A percentile compares a stretch with the other conserved stretches of the same genome.
Evolutionary conservation across 352 stramenopile genomes (phyloP).

Genomic region (Blastocystis hominis): DNA sequence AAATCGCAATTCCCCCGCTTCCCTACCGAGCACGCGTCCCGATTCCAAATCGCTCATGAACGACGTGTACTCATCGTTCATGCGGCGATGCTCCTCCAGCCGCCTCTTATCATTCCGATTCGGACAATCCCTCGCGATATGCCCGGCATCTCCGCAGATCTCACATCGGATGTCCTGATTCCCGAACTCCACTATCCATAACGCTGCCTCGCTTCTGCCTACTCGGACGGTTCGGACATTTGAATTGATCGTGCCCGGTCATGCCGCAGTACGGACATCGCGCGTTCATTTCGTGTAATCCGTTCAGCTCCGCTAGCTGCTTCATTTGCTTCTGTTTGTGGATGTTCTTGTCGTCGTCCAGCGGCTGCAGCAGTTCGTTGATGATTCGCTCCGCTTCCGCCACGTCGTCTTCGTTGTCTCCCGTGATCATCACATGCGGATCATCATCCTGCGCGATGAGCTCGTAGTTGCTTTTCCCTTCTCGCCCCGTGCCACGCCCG

Average conservation of each 20-base stretch:
- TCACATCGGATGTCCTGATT: constrained; percentile 72
- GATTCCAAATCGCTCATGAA: constrained; percentile 66
- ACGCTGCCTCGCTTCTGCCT: constrained; percentile 59
- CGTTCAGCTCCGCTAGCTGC: constrained; percentile 96
- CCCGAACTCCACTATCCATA: constrained; percentile 66
- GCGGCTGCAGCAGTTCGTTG: constrained; percentile 76
- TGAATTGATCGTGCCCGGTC: constrained; percentile 90
- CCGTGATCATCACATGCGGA: constrained; percentile 83
- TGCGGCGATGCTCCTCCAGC: constrained; percentile 12
- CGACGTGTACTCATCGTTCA: constrained; percentile 63
- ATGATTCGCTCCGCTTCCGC: constrained; percentile 77
- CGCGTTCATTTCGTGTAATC: constrained; percentile 88
- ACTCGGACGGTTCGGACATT: constrained; percentile 83
- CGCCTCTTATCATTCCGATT: constrained; percentile 66
- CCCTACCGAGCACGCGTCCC: constrained; percentile 8
- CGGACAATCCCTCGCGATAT: constrained; percentile 75
- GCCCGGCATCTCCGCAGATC: constrained; percentile 75
- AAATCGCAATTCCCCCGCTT: not conserved
- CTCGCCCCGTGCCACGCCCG: constrained; percentile 83
- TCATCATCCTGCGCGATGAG: constrained; percentile 82
- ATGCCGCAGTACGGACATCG: constrained; percentile 93
- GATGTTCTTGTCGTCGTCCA: constrained; percentile 73
- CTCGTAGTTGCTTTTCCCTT: constrained; percentile 69
- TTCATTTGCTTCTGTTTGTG: constrained; percentile 96
- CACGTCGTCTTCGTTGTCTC: constrained; percentile 75